Percentiles rank a stretch among this genome's conserved stretches.
These are phyloP conservation scores for Metarhizium brunneum DNA, from an alignment of 2,329 filamentous ascomycete species.

Conservation along the genomic window DNA sequence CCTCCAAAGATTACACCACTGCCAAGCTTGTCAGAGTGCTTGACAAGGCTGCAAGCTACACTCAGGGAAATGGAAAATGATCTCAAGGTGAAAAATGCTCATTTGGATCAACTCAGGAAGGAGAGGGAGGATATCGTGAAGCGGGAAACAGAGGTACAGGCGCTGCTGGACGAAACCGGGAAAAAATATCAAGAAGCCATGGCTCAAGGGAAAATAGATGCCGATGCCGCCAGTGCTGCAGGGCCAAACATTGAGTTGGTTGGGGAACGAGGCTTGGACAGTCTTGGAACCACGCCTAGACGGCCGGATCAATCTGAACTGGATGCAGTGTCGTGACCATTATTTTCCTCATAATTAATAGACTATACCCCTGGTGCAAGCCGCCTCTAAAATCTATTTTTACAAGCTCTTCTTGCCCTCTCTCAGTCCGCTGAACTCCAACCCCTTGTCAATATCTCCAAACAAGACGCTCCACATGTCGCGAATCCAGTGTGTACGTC, in stretches of 20 bases:
- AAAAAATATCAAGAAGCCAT: conserved; percentile 46
- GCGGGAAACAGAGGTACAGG: conserved; percentile 72
- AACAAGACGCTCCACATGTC: conserved; percentile 22
- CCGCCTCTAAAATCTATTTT: background rate
- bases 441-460: conserved; percentile 20
- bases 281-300: conserved; percentile 21
- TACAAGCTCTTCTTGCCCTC: conserved; percentile 22
- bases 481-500: conserved; percentile 18
- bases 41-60: conserved; percentile 53
- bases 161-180: conserved; percentile 70
- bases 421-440: conserved; percentile 17
- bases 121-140: conserved; percentile 60
- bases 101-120: conserved; percentile 55
- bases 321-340: conserved; percentile 9
- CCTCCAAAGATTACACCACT: conserved; percentile 70
- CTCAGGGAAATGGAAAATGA: conserved; percentile 55
- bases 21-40: conserved; percentile 59
- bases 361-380: background rate
- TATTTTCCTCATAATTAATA: background rate
- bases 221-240: conserved; percentile 1
- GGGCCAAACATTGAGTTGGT: conserved; percentile 11
- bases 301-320: conserved; percentile 14
- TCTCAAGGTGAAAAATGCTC: conserved; percentile 48
- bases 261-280: conserved; percentile 26
- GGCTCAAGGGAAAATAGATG: conserved; percentile 17